These are phyloP conservation scores for Annulohypoxylon bovei DNA, from an alignment of 495 filamentous ascomycete genomes.

Conservation along the genomic window DNA sequence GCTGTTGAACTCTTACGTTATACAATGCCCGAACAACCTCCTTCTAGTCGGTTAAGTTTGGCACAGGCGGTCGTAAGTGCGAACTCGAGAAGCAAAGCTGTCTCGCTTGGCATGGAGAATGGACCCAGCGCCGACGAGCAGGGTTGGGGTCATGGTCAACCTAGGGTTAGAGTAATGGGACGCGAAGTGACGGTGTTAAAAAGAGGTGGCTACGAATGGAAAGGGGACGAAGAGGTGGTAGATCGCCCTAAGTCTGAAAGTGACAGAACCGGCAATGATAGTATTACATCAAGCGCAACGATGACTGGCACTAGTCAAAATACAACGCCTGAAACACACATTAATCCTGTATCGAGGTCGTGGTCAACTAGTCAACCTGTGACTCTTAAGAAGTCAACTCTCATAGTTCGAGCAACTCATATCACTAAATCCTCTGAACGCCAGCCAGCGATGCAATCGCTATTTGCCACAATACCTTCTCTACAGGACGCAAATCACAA, in stretches of 20 bases:
- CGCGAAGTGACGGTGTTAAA: constrained; percentile 77
- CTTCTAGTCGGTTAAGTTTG: constrained; percentile 81
- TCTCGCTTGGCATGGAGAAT: constrained; percentile 75
- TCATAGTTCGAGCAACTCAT: constrained; percentile 58
- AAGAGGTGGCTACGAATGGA: constrained; percentile 78
- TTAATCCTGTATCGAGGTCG: constrained; percentile 41
- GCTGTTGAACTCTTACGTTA: constrained; percentile 75
- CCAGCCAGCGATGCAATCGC: constrained; percentile 47
- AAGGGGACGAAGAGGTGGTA: constrained; percentile 52
- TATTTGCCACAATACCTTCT: constrained; percentile 52
- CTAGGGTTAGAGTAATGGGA: constrained; percentile 73
- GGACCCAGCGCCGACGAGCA: constrained; percentile 74
- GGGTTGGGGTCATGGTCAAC: constrained; percentile 79
- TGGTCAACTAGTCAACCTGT: constrained; percentile 54
- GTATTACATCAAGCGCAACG: constrained; percentile 17
- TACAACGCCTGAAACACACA: constrained; percentile 17
- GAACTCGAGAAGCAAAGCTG: constrained; percentile 78
- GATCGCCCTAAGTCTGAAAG: constrained; percentile 41
- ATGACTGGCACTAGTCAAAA: constrained; percentile 14
- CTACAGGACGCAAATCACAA: constrained; percentile 62
- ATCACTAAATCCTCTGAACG: constrained; percentile 53
- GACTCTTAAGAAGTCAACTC: constrained; percentile 60
- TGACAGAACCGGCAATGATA: constrained; percentile 30
- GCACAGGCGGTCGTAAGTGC: constrained; percentile 82
- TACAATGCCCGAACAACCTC: constrained; percentile 84